Percentiles rank a stretch among this genome's conserved stretches.
phyloP scores from a whole-genome alignment of 352 stramenopile species.

The Globisporangium okanoganense region DNA sequence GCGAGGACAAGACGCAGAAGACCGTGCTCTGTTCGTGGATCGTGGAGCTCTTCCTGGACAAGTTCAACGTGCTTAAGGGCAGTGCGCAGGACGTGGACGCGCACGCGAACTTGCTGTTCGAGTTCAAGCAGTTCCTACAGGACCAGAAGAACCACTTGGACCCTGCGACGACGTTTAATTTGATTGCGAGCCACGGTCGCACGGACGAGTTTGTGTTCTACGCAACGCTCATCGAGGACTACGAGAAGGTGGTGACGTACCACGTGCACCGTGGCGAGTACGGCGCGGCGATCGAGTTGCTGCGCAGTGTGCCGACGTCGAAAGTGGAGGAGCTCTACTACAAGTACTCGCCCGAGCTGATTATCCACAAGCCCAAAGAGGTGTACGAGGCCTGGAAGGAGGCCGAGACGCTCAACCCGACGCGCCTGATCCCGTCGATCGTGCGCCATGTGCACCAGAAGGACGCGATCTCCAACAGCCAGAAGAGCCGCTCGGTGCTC shows the following conservation, averaged over 20 bases:
- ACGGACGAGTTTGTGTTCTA: constrained; percentile 92
- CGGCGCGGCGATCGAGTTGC: constrained; percentile 82
- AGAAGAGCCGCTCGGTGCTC: constrained; percentile 67
- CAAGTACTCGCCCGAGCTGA: constrained; percentile 93
- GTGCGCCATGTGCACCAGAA: constrained; percentile 89
- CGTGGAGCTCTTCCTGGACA: constrained; percentile 91
- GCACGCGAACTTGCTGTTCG: constrained; percentile 82
- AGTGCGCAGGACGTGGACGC: constrained; percentile 82
- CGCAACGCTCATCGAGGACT: constrained; percentile 91
- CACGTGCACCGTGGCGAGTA: constrained; percentile 91
- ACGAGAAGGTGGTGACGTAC: constrained; percentile 92
- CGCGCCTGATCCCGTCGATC: constrained; percentile 91
- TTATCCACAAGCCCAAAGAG: constrained; percentile 89
- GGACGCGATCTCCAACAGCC: constrained; percentile 28
- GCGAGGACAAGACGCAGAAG: constrained; percentile 89
- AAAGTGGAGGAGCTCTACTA: constrained; percentile 93
- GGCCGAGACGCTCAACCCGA: constrained; percentile 86
- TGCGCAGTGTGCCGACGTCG: constrained; percentile 84
- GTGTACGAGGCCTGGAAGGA: constrained; percentile 91
- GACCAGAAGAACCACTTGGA: constrained; percentile 86
- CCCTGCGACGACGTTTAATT: constrained; percentile 88
- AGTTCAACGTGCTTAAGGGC: constrained; percentile 85
- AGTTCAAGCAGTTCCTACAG: constrained; percentile 92
- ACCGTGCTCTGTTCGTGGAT: constrained; percentile 93
- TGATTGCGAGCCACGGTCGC: constrained; percentile 90